These are phyloP conservation scores for Ambrosia hybrid DNA, from an alignment of 140 eudicot species.

Conservation along the genomic window DNA sequence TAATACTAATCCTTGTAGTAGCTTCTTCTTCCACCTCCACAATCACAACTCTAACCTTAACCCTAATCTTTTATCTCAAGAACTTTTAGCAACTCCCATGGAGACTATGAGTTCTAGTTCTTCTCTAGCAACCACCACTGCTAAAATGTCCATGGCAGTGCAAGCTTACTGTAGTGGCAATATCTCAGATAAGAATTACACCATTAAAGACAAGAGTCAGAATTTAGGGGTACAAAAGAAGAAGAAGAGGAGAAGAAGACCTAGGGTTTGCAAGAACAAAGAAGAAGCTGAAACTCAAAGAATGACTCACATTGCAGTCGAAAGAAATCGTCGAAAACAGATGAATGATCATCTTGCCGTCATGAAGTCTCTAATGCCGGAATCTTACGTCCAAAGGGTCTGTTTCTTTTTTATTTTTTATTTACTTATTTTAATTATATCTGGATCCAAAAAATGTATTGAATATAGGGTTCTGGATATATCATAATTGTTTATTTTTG, in stretches of 20 bases:
- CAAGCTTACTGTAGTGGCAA: conserved; percentile 33
- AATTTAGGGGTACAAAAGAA: conserved; percentile 41
- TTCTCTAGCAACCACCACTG: conserved; percentile 38
- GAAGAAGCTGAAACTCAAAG: conserved; percentile 96
- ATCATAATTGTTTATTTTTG: neutral
- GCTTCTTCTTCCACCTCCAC: conserved; percentile 32
- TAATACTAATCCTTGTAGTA: conserved; percentile 12
- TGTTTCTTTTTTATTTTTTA: conserved; percentile 10
- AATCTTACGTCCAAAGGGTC: conserved; percentile 91
- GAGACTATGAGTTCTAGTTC: conserved; percentile 31
- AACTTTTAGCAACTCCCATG: conserved; percentile 23
- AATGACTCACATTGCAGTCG: conserved; percentile 98
- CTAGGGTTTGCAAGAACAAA: conserved; percentile 84
- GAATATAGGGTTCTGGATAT: neutral
- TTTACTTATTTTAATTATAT: no score
- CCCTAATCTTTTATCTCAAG: conserved; percentile 28
- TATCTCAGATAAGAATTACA: conserved; percentile 7
- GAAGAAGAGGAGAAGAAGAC: conserved; percentile 79
- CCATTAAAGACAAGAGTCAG: conserved; percentile 4
- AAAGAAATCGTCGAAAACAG: conserved; percentile 91
- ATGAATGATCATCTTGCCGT: conserved; percentile 97
- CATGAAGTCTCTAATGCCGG: conserved; percentile 91
- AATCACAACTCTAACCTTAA: conserved; percentile 37
- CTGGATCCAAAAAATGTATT: conserved; percentile 16
- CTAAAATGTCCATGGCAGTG: conserved; percentile 41